Evolutionary conservation across 257 asterid species (phyloP).

Genomic region (Capsicum baccatum): DNA sequence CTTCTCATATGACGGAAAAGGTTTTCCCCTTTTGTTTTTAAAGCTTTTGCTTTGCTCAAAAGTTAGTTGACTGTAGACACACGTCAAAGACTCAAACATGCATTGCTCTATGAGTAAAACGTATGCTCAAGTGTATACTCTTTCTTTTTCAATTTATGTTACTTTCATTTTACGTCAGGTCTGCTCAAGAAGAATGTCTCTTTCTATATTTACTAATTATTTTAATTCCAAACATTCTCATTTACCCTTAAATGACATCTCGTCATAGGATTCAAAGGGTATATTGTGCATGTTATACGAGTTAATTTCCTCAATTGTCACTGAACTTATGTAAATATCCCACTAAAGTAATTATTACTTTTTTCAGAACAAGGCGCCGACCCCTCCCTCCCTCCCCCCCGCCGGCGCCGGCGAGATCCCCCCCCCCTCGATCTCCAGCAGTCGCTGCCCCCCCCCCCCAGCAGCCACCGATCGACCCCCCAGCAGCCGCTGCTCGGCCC

Average conservation of each 20-base stretch:
- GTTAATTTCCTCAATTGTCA: too few species aligned
- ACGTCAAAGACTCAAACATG: slow-evolving; percentile 12
- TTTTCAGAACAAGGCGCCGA: too few species aligned
- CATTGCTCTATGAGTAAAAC: background rate
- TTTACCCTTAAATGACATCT: background rate
- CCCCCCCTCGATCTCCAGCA: too few species aligned
- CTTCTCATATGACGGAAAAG: background rate
- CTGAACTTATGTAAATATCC: too few species aligned
- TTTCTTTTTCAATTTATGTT: background rate
- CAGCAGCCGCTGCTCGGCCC: too few species aligned
- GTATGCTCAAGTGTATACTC: background rate
- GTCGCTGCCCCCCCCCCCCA: too few species aligned
- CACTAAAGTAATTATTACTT: too few species aligned
- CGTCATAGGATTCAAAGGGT: background rate
- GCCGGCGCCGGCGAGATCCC: too few species aligned
- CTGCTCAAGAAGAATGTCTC: background rate
- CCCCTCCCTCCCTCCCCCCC: too few species aligned
- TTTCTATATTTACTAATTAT: background rate
- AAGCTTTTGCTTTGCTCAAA: background rate
- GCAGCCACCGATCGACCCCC: too few species aligned
- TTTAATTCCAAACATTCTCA: background rate
- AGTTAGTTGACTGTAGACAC: background rate
- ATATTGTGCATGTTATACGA: too few species aligned
- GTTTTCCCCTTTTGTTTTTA: background rate
- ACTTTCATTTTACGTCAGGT: background rate